Percentiles rank a stretch among this genome's conserved stretches.
Evolutionary conservation across 257 asterid species (phyloP).

Genomic region (Nyctanthes arbortristis): DNA sequence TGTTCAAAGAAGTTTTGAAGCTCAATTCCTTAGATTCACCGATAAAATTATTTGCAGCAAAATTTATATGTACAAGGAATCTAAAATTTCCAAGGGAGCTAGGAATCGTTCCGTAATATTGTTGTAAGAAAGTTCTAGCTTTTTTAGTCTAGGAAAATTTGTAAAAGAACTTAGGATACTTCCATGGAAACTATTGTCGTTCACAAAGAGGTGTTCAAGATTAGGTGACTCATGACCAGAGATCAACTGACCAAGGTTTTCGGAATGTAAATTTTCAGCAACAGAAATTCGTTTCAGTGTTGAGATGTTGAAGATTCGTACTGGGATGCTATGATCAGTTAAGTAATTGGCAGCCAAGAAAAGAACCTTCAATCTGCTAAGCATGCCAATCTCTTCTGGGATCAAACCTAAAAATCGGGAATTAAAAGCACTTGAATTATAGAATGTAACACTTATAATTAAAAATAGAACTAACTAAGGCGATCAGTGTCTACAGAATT

Average conservation of each 20-base stretch:
- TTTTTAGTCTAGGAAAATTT: slow-evolving; percentile 22
- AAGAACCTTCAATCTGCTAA: slow-evolving; percentile 3
- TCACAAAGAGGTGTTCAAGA: not conserved
- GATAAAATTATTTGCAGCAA: slow-evolving; percentile 6
- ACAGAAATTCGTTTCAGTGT: not conserved
- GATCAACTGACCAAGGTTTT: slow-evolving; percentile 10
- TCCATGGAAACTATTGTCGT: slow-evolving; percentile 10
- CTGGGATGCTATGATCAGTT: slow-evolving; percentile 16
- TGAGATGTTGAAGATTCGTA: slow-evolving; percentile 19
- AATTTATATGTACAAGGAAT: not conserved
- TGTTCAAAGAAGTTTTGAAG: slow-evolving; percentile 17
- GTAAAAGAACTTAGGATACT: slow-evolving; percentile 8
- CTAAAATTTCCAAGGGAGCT: too few species aligned
- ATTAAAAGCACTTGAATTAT: not conserved
- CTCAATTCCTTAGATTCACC: slow-evolving; percentile 24
- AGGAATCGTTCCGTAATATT: too few species aligned
- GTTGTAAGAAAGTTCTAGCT: too few species aligned
- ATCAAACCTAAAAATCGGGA: slow-evolving; percentile 14
- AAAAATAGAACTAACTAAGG: too few species aligned
- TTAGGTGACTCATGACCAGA: slow-evolving; percentile 5
- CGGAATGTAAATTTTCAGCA: not conserved
- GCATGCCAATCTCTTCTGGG: slow-evolving; percentile 23
- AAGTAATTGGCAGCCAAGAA: not conserved
- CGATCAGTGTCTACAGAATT: too few species aligned
- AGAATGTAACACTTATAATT: too few species aligned